phyloP scores from a whole-genome alignment of 805 yeast species.

The Candida tibetensis region DNA sequence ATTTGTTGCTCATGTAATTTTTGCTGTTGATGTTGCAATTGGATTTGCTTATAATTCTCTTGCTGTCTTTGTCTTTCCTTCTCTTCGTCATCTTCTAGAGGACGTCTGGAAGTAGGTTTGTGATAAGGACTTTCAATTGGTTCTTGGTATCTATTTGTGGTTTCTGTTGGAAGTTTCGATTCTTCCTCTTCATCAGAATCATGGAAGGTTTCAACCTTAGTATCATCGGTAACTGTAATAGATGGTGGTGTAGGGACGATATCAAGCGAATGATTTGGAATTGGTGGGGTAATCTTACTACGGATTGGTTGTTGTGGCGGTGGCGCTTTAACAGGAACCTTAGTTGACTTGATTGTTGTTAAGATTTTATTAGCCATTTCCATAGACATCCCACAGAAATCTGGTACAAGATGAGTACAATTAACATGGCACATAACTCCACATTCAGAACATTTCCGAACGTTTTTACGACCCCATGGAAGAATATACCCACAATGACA shows the following conservation, averaged over 20 bases:
- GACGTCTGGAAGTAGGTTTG: constrained; percentile 16
- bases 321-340: constrained; percentile 17
- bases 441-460: constrained; percentile 90
- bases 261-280: constrained; percentile 2
- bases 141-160: constrained; percentile 24
- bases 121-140: constrained; percentile 26
- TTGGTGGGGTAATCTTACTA: constrained; percentile 2
- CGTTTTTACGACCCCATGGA: constrained; percentile 93
- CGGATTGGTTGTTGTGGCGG: constrained; percentile 4
- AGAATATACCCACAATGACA: constrained; percentile 97
- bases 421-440: constrained; percentile 87
- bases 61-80: constrained; percentile 7
- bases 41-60: constrained; percentile 13
- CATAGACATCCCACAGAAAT: constrained; percentile 98
- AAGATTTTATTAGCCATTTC: constrained; percentile 91
- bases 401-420: constrained; percentile 94
- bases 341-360: constrained; percentile 75
- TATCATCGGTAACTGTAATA: constrained; percentile 9
- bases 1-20: constrained; percentile 18
- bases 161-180: constrained; percentile 30
- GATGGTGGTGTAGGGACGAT: constrained; percentile 4
- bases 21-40: constrained; percentile 14
- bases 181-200: constrained; percentile 22
- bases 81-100: constrained; percentile 15
- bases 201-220: constrained; percentile 7